Base-by-base conservation (phyloP, 139 green algal genomes). In the Volvox reticuliferus region DNA sequence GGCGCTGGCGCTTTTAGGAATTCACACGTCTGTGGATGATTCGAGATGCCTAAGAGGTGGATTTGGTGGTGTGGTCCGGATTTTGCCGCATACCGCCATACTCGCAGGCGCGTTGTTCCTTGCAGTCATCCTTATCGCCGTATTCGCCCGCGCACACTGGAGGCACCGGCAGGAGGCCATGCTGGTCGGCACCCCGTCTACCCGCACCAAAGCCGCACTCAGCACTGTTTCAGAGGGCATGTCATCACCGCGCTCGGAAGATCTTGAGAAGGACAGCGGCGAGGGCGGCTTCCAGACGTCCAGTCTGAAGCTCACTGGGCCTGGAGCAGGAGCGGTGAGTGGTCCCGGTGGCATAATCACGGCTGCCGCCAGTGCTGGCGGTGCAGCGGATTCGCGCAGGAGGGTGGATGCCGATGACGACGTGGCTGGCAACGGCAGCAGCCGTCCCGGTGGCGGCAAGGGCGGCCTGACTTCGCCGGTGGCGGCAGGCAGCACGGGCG, bases 221-320 rank as follows among this genome's bases (percentile, higher is more conserved):
- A 55, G 26, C 61, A 76, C 18, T 21, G 12, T 32, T 18, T 79
- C 71, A 2, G 26, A 79, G 71, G 71, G 71, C 71, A 35, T 79
- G 44, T 55, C 44, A 55, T 55, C 44, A 9, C 71, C 71, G 71
- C 71, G 26, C 1, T 30, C 26, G 1, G 22, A 55, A 35, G 78
- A 84, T 26, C 78, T 84, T 24, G 78, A 84, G 78, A 84, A 67
- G 22, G 78, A 24, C 37, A 33, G 78, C 78, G 37, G 78, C 36
- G 78, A 61, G 37, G 78, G 82, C 32, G 65, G 21, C 44, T 55
- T 55, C 44, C 44, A 55, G 44, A 9, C 44, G 44, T 55, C 44
- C 44, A 5, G 44, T 55, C 44, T 55, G 44, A 55, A 55, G 44
- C 44, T 55, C 44, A 55, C 44, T 9, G 44, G 5, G 44, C 44